Conservation (phyloP, 2,329 filamentous ascomycete genomes). For the Metarhizium anisopliae region DNA sequence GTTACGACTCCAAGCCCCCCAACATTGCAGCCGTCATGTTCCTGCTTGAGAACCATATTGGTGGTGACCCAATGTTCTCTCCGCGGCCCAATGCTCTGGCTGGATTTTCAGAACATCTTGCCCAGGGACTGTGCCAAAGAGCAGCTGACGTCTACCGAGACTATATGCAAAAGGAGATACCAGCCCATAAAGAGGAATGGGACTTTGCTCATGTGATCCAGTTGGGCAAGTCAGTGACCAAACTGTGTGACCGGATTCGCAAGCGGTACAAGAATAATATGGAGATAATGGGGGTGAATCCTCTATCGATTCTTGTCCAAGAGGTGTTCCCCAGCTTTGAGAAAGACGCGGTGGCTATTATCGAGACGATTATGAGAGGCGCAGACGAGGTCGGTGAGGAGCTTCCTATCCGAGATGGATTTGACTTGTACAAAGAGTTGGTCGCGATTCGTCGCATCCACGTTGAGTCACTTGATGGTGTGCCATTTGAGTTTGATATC, state of each 20-base stretch:
- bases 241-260: conserved; percentile 77
- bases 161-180: conserved; percentile 72
- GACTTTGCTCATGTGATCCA: conserved; percentile 85
- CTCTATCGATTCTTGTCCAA: conserved; percentile 62
- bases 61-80: conserved; percentile 66
- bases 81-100: conserved; percentile 60
- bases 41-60: conserved; percentile 73
- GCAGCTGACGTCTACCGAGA: conserved; percentile 73
- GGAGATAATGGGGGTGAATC: conserved; percentile 69
- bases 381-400: conserved; percentile 62
- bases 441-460: conserved; percentile 79
- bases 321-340: conserved; percentile 87
- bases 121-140: conserved; percentile 62
- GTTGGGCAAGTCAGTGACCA: conserved; percentile 77
- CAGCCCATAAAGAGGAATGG: conserved; percentile 73
- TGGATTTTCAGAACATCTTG: conserved; percentile 63
- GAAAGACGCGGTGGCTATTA: conserved; percentile 76
- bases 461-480: conserved; percentile 59
- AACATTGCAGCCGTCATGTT: conserved; percentile 72
- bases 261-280: conserved; percentile 87
- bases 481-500: conserved; percentile 77
- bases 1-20: conserved; percentile 82
- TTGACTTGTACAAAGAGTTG: conserved; percentile 84
- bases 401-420: conserved; percentile 83
- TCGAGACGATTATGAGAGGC: conserved; percentile 69